A percentile compares a stretch with the other conserved stretches of the same genome.
phyloP scores from a whole-genome alignment of 2,329 filamentous ascomycete genomes.

The Fusarium sp. region DNA sequence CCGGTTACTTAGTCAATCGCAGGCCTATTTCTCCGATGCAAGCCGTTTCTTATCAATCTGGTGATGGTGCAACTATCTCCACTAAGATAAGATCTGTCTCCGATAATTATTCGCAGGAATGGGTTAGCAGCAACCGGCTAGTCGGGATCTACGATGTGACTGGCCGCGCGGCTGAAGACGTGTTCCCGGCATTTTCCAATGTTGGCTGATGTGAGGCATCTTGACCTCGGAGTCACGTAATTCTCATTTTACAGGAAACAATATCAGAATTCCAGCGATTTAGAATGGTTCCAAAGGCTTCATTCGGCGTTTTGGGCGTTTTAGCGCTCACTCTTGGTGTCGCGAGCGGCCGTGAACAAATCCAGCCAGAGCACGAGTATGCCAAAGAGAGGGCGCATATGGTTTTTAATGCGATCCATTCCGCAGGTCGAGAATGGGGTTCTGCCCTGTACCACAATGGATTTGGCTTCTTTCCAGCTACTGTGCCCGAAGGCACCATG shows the following conservation, averaged over 20 bases:
- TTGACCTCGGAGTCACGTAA: background rate
- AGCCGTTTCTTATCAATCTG: slow-evolving; percentile 33
- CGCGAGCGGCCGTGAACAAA: slow-evolving; percentile 20
- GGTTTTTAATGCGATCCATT: slow-evolving; percentile 78
- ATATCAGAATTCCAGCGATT: background rate
- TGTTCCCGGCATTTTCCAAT: background rate
- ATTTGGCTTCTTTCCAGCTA: slow-evolving; percentile 74
- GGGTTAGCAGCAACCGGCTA: slow-evolving; percentile 11
- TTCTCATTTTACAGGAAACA: background rate
- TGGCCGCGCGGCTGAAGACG: slow-evolving; percentile 33
- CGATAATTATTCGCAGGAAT: slow-evolving; percentile 13
- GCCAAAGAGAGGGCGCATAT: slow-evolving; percentile 64
- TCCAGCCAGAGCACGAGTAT: slow-evolving; percentile 49
- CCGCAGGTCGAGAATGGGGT: slow-evolving; percentile 78
- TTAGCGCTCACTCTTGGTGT: slow-evolving; percentile 19
- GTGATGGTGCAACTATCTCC: background rate
- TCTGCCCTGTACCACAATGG: slow-evolving; percentile 79
- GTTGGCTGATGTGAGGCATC: slow-evolving; percentile 1
- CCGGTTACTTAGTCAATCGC: background rate
- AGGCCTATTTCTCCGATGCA: background rate
- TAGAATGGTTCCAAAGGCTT: slow-evolving; percentile 27
- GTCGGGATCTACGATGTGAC: background rate
- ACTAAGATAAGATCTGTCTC: slow-evolving; percentile 28
- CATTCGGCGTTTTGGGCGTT: slow-evolving; percentile 7
- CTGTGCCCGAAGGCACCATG: slow-evolving; percentile 69